Evolutionary conservation across 1,284 basidiomycete species (phyloP), one percentile per base, ranked within the genome.

Genomic region (Microbotryum scabiosae): DNA sequence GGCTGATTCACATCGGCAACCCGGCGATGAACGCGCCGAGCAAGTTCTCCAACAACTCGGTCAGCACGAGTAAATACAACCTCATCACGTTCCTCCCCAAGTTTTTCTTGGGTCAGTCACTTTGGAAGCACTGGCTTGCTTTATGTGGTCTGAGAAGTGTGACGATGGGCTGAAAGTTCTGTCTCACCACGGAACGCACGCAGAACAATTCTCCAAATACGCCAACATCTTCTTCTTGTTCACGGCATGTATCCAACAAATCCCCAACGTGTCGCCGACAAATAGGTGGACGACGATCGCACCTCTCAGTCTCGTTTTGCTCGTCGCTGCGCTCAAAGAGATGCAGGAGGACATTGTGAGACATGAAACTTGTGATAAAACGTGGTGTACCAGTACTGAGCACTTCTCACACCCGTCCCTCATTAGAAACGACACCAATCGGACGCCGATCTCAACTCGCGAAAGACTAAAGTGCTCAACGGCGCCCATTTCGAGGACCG

Each of bases 151-250:
- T 25, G 16, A 54, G 59, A 28, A 51, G 23, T 46, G 5, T 5
- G 16, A 26, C 7, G 47, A 9, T 16, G 16, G 20, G 20, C 54
- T 63, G 55, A 63, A 50, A 25, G 14, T 60, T 72, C 71, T 55
- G 47, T 48, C 54, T 26, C 30, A 43, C 32, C 30, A 60, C 23
- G 36, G 14, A 45, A 23, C 51, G 3, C 69, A 68, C 59, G 65
- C 78, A 86, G 92, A 97, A 75, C 92, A 97, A 85, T 96, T 97
- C 80, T 91, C 88, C 66, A 94, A 96, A 82, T 97, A 97, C 73
- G 96, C 96, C 70, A 98, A 99, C 75, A 65, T 98, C 64, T 99
- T 99, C 81, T 98, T 99, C 82, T 80, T 99, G 63, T 98, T 98
- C 80, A 98, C 94, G 44, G 92, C 92, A 28, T 88, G 85, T 76